Conservation (phyloP, 2,329 filamentous ascomycete genomes). For the Paraphaeosphaeria minitans region DNA sequence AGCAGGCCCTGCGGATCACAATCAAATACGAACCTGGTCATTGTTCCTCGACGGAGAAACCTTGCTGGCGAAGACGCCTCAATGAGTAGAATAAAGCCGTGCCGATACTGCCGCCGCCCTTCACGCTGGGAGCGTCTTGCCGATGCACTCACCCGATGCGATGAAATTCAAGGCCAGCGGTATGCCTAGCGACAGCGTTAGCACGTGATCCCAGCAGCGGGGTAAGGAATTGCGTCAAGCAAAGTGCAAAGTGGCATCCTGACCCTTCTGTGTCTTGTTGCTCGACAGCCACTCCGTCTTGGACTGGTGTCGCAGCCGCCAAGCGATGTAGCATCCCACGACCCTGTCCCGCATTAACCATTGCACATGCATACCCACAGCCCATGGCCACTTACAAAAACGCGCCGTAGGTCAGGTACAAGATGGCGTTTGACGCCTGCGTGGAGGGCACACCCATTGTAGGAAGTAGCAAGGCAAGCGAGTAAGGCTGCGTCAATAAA, state of each 20-base stretch:
- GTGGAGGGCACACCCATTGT: conserved; percentile 75
- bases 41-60: conserved; percentile 21
- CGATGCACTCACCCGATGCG: conserved; percentile 79
- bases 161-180: conserved; percentile 88
- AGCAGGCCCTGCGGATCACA: conserved; percentile 40
- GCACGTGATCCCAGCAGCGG: conserved; percentile 10
- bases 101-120: conserved; percentile 68
- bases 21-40: conserved; percentile 48
- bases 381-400: conserved; percentile 68
- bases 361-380: conserved; percentile 11
- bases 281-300: conserved; percentile 74
- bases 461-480: background rate
- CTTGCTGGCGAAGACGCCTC: conserved; percentile 16
- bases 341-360: conserved; percentile 54
- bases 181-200: conserved; percentile 61
- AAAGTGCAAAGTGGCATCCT: conserved; percentile 24
- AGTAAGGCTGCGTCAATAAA: background rate
- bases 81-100: conserved; percentile 18
- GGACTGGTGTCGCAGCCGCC: conserved; percentile 63
- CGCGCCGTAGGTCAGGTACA: conserved; percentile 77
- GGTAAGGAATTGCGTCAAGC: background rate
- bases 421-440: conserved; percentile 79
- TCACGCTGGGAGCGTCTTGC: conserved; percentile 45
- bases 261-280: conserved; percentile 84
- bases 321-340: conserved; percentile 65